A percentile compares a stretch with the other conserved stretches of the same genome.
These are phyloP conservation scores for Pyrenochaeta sp. DNA, from an alignment of 2,329 filamentous ascomycete genomes.

Conservation along the genomic window DNA sequence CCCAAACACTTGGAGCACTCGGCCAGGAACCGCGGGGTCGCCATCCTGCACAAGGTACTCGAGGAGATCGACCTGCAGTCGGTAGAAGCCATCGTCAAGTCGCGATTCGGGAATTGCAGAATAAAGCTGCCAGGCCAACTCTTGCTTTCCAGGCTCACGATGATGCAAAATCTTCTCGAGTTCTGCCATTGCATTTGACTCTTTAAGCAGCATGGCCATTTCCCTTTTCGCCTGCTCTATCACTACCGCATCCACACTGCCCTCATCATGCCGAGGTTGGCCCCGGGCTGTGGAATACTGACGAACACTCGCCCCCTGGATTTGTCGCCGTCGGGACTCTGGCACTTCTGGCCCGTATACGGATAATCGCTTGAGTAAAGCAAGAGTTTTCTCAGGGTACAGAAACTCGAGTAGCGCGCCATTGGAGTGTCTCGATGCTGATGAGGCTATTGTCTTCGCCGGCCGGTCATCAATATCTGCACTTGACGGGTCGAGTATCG, in stretches of 20 bases:
- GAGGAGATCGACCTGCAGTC: slow-evolving; percentile 33
- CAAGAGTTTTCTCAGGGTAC: slow-evolving; percentile 56
- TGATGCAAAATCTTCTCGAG: slow-evolving; percentile 27
- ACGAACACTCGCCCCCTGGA: slow-evolving; percentile 31
- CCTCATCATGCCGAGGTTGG: slow-evolving; percentile 17
- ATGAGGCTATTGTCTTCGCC: slow-evolving; percentile 6
- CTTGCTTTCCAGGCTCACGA: slow-evolving; percentile 28
- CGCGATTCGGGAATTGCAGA: slow-evolving; percentile 26
- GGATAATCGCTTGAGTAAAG: slow-evolving; percentile 45
- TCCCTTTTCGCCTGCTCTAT: slow-evolving; percentile 26
- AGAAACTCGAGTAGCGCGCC: slow-evolving; percentile 56
- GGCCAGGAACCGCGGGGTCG: slow-evolving; percentile 49
- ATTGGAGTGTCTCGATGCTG: slow-evolving; percentile 10
- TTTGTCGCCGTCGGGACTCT: slow-evolving; percentile 33
- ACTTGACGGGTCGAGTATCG: slow-evolving; percentile 10
- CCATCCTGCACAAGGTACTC: slow-evolving; percentile 35
- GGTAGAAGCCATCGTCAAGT: slow-evolving; percentile 2
- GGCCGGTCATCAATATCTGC: slow-evolving; percentile 19
- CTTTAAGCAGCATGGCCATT: slow-evolving; percentile 23
- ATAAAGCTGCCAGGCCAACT: slow-evolving; percentile 51
- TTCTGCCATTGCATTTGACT: slow-evolving; percentile 23
- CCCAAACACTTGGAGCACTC: slow-evolving; percentile 58
- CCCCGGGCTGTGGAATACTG: slow-evolving; percentile 34
- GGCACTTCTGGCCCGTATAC: slow-evolving; percentile 28
- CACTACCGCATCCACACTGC: slow-evolving; percentile 10